Percentiles rank a stretch among this genome's conserved stretches.
phyloP scores from a whole-genome alignment of 1,284 basidiomycete genomes.

The Malassezia equina region DNA sequence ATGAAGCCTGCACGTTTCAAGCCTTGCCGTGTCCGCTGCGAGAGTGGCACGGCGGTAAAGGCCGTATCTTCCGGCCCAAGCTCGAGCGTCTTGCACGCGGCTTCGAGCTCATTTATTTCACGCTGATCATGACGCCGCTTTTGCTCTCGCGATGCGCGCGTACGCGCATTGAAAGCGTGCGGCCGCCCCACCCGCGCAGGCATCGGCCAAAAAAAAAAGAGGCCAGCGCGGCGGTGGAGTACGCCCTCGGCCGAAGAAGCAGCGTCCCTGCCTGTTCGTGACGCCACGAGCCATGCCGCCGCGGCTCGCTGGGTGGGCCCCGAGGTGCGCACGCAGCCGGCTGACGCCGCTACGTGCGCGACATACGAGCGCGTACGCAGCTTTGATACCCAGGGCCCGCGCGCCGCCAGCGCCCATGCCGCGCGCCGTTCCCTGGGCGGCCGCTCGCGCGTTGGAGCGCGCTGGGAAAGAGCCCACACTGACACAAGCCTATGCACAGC shows the following conservation, averaged over 20 bases:
- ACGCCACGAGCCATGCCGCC: constrained; percentile 5
- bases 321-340: neutral
- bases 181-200: neutral
- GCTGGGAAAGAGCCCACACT: neutral
- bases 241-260: constrained; percentile 10
- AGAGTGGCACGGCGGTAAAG: constrained; percentile 38
- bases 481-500: neutral
- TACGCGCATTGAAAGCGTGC: constrained; percentile 13
- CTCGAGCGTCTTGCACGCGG: constrained; percentile 14
- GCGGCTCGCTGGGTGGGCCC: neutral
- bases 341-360: neutral
- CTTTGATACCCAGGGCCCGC: neutral
- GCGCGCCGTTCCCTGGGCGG: neutral
- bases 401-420: neutral
- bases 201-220: constrained; percentile 4
- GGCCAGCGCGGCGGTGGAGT: neutral
- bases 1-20: constrained; percentile 38
- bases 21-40: constrained; percentile 30
- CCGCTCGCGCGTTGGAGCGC: neutral
- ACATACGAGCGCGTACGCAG: neutral
- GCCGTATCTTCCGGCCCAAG: constrained; percentile 15
- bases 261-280: neutral
- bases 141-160: constrained; percentile 17
- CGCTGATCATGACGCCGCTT: constrained; percentile 33
- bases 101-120: constrained; percentile 32